Percentiles rank a stretch among this genome's conserved stretches.
These are phyloP conservation scores for Hypoxylon sp. DNA, from an alignment of 2,329 filamentous ascomycete species.

Conservation along the genomic window DNA sequence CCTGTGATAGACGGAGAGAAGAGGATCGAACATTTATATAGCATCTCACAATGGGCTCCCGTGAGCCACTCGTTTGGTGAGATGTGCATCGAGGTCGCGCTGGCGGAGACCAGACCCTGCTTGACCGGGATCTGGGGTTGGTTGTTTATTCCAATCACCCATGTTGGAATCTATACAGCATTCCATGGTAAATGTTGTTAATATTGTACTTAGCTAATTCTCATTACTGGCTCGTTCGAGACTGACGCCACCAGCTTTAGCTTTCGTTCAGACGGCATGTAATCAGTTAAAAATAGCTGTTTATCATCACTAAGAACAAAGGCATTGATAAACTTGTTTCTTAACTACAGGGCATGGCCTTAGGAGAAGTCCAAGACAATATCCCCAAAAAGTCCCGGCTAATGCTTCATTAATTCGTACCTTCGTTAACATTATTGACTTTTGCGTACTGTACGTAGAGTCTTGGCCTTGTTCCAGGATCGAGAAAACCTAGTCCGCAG, in stretches of 20 bases:
- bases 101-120: conserved; percentile 38
- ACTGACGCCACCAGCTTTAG: conserved; percentile 20
- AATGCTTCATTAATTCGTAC: conserved; percentile 6
- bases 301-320: background rate
- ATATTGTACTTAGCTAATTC: conserved; percentile 10
- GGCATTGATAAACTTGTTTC: background rate
- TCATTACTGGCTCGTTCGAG: conserved; percentile 19
- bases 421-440: conserved; percentile 21
- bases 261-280: conserved; percentile 15
- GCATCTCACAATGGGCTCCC: conserved; percentile 43
- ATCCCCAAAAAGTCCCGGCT: background rate
- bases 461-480: conserved; percentile 48
- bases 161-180: conserved; percentile 36
- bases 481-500: conserved; percentile 30
- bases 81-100: conserved; percentile 35
- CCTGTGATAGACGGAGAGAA: conserved; percentile 44
- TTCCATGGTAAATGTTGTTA: conserved; percentile 31
- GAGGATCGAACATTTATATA: conserved; percentile 51
- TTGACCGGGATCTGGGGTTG: conserved; percentile 46
- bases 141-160: conserved; percentile 46
- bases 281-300: conserved; percentile 12
- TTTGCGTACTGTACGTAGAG: conserved; percentile 13
- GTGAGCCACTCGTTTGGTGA: conserved; percentile 46
- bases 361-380: background rate
- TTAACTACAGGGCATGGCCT: conserved; percentile 1